Evolutionary conservation across 2,329 filamentous ascomycete species (phyloP).

Genomic region (Trichoderma atroviride): DNA sequence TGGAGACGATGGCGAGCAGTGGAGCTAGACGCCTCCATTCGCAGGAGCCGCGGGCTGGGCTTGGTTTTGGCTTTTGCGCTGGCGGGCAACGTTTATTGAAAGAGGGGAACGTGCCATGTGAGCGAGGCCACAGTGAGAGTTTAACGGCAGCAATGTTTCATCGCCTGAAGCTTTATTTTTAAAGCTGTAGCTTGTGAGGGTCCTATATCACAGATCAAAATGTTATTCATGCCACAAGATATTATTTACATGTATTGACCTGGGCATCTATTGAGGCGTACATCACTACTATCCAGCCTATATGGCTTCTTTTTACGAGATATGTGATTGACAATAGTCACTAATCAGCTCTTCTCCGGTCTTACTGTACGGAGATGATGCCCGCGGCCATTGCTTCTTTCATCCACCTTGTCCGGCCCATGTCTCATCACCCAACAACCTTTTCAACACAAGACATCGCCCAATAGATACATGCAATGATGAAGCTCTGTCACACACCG

Average conservation of each 20-base stretch:
- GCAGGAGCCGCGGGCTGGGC: background rate
- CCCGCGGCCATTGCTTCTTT: background rate
- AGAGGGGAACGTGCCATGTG: background rate
- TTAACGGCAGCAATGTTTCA: background rate
- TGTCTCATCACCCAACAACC: background rate
- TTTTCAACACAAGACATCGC: background rate
- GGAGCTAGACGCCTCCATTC: conserved; percentile 13
- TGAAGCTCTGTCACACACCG: background rate
- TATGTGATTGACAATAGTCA: background rate
- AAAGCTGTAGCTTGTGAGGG: background rate
- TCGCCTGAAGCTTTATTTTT: background rate
- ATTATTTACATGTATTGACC: background rate
- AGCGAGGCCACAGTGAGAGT: background rate
- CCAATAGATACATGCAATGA: background rate
- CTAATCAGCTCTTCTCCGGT: background rate
- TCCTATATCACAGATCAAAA: background rate
- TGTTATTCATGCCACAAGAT: background rate
- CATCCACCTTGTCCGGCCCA: background rate
- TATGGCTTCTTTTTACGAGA: background rate
- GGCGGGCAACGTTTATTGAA: background rate
- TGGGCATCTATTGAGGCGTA: background rate
- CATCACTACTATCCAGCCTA: background rate
- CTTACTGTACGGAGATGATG: background rate
- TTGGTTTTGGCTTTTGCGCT: background rate
- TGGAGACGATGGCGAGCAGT: background rate